Base-by-base conservation (phyloP, 495 filamentous ascomycete genomes). In the Penicillium canariense region DNA sequence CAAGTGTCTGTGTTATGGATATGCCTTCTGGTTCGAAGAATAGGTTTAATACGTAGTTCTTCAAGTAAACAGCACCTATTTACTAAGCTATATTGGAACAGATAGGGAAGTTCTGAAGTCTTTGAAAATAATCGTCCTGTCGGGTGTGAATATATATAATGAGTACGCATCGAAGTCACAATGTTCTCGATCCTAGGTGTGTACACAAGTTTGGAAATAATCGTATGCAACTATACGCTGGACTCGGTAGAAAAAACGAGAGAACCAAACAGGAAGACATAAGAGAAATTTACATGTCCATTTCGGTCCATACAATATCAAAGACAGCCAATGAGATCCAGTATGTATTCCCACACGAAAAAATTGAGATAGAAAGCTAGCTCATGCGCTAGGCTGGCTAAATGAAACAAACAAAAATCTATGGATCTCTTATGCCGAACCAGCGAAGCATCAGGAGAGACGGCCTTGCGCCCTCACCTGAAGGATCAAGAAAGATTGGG, bases 401-500 rank as follows among this genome's bases (percentile, higher is more conserved):
- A 49, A 40, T 14, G 12, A 14, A 52, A 42, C 27, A 25, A 45
- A 44, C 26, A 36, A 36, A 12, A 30, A 42, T 54, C 30, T 54
- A 51, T 51, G 48, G 17, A 23, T 12, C 15, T 28, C 34, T 39
- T 36, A 40, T 30, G 26, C 43, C 25, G 27, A 52, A 44, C 44
- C 28, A 51, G 25, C 27, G 32, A 18, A 48, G 31, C 17, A 44
- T 46, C 18, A 31, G 50, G 36, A 35, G 18, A 28, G 49, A 30
- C 18, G 35, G 32, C 25, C 14, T 25, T 18, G 26, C 3, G 25
- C n/a, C 14, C 25, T 30, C 14, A 18, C 9, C 15, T 20, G n/a
- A 57, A n/a, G 18, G 15, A 25, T 9, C 27, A 56, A 7, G 15
- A 42, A 26, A 9, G 27, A 3, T 18, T 2, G 12, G 12, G 4